A percentile compares a stretch with the other conserved stretches of the same genome.
Conservation (phyloP, 192 early-diverging fungal genomes). For the Coemansia sp. region DNA sequence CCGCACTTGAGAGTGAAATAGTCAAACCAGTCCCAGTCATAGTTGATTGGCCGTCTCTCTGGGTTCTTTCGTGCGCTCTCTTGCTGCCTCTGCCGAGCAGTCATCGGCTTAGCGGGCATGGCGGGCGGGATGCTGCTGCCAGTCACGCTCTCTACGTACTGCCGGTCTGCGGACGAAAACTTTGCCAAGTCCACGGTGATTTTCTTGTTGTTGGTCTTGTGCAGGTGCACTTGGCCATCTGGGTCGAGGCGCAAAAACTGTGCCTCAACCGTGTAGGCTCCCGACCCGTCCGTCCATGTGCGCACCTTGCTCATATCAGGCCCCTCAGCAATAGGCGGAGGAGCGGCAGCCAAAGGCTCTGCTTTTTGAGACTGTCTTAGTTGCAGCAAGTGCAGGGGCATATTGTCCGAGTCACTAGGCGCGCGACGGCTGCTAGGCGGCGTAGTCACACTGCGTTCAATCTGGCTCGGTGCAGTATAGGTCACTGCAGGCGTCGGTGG, state of each 20-base stretch:
- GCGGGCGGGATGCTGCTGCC: slow-evolving; percentile 12
- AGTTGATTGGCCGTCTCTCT: slow-evolving; percentile 49
- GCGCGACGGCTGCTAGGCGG: slow-evolving; percentile 4
- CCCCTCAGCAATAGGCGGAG: not conserved
- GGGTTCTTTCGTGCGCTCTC: slow-evolving; percentile 48
- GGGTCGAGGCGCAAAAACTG: slow-evolving; percentile 68
- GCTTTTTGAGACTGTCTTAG: slow-evolving; percentile 15
- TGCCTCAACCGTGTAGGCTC: slow-evolving; percentile 90
- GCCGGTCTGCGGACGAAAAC: slow-evolving; percentile 58
- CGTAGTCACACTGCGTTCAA: not conserved
- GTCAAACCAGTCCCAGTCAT: slow-evolving; percentile 93
- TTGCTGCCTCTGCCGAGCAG: slow-evolving; percentile 50
- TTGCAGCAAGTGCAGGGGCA: slow-evolving; percentile 41
- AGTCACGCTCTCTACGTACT: slow-evolving; percentile 27
- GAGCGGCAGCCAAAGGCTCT: not conserved
- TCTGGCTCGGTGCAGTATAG: not conserved
- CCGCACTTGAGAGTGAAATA: slow-evolving; percentile 78
- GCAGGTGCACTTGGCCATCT: slow-evolving; percentile 87
- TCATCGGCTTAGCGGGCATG: slow-evolving; percentile 24
- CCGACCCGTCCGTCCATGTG: slow-evolving; percentile 90
- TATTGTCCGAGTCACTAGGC: slow-evolving; percentile 44
- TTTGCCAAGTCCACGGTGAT: slow-evolving; percentile 91
- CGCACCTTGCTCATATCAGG: slow-evolving; percentile 62
- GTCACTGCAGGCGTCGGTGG: not conserved
- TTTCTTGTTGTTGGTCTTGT: slow-evolving; percentile 92